Conservation (phyloP, 495 filamentous ascomycete genomes). For the Hypoxylon trugodes region DNA sequence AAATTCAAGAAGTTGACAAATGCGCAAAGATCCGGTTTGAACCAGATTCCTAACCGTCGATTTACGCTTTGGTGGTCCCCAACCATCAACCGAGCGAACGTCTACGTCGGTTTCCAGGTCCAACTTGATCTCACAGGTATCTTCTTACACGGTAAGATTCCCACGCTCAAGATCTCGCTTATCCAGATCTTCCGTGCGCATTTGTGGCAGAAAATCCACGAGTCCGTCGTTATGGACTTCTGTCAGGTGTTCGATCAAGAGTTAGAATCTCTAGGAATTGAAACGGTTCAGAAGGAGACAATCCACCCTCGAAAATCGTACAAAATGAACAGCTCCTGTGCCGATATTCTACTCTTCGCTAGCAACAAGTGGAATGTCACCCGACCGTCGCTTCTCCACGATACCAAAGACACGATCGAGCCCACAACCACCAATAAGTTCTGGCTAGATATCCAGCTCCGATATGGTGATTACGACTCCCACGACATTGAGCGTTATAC, state of each 20-base stretch:
- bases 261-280: slow-evolving; percentile 93
- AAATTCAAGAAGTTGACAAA: slow-evolving; percentile 99
- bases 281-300: slow-evolving; percentile 99
- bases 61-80: slow-evolving; percentile 99
- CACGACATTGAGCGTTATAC: slow-evolving; percentile 99
- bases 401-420: slow-evolving; percentile 96
- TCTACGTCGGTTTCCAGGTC: slow-evolving; percentile 97
- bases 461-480: slow-evolving; percentile 99
- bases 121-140: slow-evolving; percentile 98
- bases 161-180: slow-evolving; percentile 96
- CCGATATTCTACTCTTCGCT: slow-evolving; percentile 96
- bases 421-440: slow-evolving; percentile 98
- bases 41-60: slow-evolving; percentile 99
- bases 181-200: slow-evolving; percentile 99
- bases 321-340: slow-evolving; percentile 99
- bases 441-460: slow-evolving; percentile 98
- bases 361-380: slow-evolving; percentile 99
- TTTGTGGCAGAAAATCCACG: slow-evolving; percentile 99
- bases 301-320: slow-evolving; percentile 99
- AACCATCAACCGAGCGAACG: slow-evolving; percentile 79
- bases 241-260: slow-evolving; percentile 99
- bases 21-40: slow-evolving; percentile 96
- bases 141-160: slow-evolving; percentile 99
- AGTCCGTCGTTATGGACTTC: slow-evolving; percentile 98
- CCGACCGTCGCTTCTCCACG: slow-evolving; percentile 88